Base-by-base conservation (phyloP, 2,329 filamentous ascomycete species). In the Xylariaceae sp. region DNA sequence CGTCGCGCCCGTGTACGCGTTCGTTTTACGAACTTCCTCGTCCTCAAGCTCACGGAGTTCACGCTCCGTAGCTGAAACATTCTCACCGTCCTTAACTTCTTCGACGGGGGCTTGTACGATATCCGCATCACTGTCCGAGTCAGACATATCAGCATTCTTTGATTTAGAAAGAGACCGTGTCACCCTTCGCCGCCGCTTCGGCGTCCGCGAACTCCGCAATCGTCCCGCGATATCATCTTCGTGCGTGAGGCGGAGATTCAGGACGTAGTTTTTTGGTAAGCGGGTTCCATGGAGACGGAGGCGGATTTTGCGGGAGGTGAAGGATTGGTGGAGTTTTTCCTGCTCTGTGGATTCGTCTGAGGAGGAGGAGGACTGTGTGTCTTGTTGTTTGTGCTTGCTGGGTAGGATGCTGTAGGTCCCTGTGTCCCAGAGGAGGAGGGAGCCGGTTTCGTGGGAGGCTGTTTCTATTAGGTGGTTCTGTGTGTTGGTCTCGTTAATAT, bases 1-100 rank as follows among this genome's bases (percentile, higher is more conserved):
- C 1, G 67, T 76, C 0, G 88, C 84, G 4, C 87, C 87, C 0
- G 81, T 74, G 66, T 90, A 90, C 3, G 87, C 85, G 65, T 90
- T 90, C 4, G 80, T 83, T 1, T 70, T 70, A 6, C 83, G 80
- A 23, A 87, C 80, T 34, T 80, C 72, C 45, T 81, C 77, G 60
- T 85, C 80, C 58, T 82, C 76, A 7, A 78, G 68, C 65, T 82
- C 77, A 4, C 72, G 73, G 30, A 77, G 65, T 66, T 79, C 77
- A 42, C 70, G 69, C 55, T 78, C 75, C 64, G 74, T 72, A 2
- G 71, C 70, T 6, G 77, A 76, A 2, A 73, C 54, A 1, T 44
- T 62, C n/a, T 63, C 61, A 23, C 45, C 53, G 4, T 55, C 63
- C 3, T 64, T 65, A 0, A 44, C 45, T 13, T 56, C 60, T 4